Evolutionary conservation across 768 basidiomycete species (phyloP), one percentile per base, ranked within the genome.

Genomic region (Tylopilus felleus): DNA sequence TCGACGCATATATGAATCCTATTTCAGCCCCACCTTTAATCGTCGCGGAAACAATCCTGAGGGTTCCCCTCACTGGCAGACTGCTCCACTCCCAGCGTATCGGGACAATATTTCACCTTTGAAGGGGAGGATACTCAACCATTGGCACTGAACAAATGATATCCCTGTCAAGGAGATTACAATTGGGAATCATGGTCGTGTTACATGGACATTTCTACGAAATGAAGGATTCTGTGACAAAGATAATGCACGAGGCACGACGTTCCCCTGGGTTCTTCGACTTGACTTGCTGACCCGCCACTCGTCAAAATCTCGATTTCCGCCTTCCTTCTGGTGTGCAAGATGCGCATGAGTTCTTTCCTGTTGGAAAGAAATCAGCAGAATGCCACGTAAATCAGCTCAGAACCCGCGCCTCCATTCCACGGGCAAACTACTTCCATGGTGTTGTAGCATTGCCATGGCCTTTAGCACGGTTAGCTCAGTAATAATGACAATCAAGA

Each of bases 261-360:
- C 13, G 57, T 46, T 28, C 60, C 60, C n/a, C 49, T 56, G 22
- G 21, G 44, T 16, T 47, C 56, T 36, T 55, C 59, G 12, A 8
- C 40, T 22, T 47, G 58, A 42, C 29, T 31, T 43, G 38, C 56
- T 7, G 52, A 46, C 31, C 51, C 43, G 10, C 50, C 45, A 7
- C 53, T 50, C 12, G 67, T 29, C 58, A 91, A 65, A 39, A 90
- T 77, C 66, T 98, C 92, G 44, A 95, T 95, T 71, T 98, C 96
- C 4, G 95, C 95, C 71, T 98, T 98, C 42, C 85, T 82, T n/a
- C 90, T 82, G 5, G 73, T 75, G 64, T 89, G 84, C 33, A 98
- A 70, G 81, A 97, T 91, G 59, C 83, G 76, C 67, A 77, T 77
- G 3, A 98, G 81, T 63, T 96, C 93, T 59, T 82, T 85, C 71